phyloP scores from a whole-genome alignment of 805 yeast genomes.

The Scheffersomyces coipomensis region DNA sequence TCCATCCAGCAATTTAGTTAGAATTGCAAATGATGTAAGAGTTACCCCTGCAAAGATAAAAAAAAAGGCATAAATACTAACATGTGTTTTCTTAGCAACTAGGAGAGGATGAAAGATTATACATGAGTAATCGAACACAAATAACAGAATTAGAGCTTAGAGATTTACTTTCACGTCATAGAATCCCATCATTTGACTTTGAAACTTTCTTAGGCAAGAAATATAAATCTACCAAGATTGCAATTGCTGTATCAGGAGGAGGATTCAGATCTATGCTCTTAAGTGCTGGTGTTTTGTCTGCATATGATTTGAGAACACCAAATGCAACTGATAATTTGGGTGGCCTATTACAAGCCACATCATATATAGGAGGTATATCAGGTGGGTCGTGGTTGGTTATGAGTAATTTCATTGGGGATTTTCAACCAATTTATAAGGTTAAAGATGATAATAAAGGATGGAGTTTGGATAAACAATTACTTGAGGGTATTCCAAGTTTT shows the following conservation, averaged over 20 bases:
- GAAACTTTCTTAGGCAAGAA: slow-evolving; percentile 15
- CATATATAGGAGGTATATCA: slow-evolving; percentile 63
- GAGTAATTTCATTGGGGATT: slow-evolving; percentile 33
- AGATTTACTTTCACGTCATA: slow-evolving; percentile 24
- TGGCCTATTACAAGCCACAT: slow-evolving; percentile 53
- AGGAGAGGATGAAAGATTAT: slow-evolving; percentile 19
- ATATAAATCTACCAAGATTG: slow-evolving; percentile 23
- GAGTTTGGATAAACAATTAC: slow-evolving; percentile 46
- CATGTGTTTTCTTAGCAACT: slow-evolving; percentile 9
- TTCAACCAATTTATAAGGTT: slow-evolving; percentile 22
- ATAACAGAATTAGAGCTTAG: slow-evolving; percentile 21
- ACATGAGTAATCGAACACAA: slow-evolving; percentile 25
- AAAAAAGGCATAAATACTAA: no score
- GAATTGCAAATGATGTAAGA: slow-evolving; percentile 19
- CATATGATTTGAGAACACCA: slow-evolving; percentile 47
- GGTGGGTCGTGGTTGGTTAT: slow-evolving; percentile 76
- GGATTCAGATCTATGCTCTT: slow-evolving; percentile 60
- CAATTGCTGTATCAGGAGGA: slow-evolving; percentile 49
- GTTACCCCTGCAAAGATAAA: no score
- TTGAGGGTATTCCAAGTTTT: slow-evolving; percentile 58
- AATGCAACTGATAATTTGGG: slow-evolving; percentile 31
- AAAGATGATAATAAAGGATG: slow-evolving; percentile 27
- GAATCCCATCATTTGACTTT: slow-evolving; percentile 32
- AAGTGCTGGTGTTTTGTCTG: slow-evolving; percentile 55
- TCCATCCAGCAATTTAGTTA: slow-evolving; percentile 15